Base-by-base conservation (phyloP, 805 yeast species). In the Hyphopichia homilentoma region DNA sequence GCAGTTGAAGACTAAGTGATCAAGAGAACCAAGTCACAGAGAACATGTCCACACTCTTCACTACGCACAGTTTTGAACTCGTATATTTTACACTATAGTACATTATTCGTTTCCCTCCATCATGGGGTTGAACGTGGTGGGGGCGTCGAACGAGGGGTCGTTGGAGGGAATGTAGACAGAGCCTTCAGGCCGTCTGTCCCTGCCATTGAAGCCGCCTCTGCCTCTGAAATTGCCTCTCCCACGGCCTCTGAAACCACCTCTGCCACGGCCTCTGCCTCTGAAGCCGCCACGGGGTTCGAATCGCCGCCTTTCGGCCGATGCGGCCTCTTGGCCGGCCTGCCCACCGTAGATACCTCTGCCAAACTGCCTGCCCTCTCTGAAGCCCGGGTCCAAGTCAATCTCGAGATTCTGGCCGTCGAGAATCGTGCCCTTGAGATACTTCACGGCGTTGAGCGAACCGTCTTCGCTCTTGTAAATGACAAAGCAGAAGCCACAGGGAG, bases 401-500 rank as follows among this genome's bases (percentile, higher is more conserved):
- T 83, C 81, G 50, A 93, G 73, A 23, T 71, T 65, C 40, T 85
- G 79, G 31, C 89, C 95, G 50, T 90, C 96, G 32, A 93, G 73
- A 48, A 80, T 81, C 0, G 96, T 87, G 34, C 79, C 81, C 45
- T 85, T 80, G 30, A 93, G 63, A 50, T 79, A 90, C 54, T 87
- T 84, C 52, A 90, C 77, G 2, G 96, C 84, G 43, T 83, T 78
- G 33, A 88, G 65, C 2, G 96, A 87, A 30, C 85, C 88, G 30
- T 70, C 70, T 27, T 80, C 79, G 18, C 65, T 57, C 33, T 72
- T 73, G 55, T 81, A 93, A 28, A 87, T 82, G 24, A 93, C 88
- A 54, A 93, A 93, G 54, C 97, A 89, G 57, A 93, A 90, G 12
- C 98, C 97, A 54, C 97, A 89, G 2, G 98, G 98, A 1, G 96